These are phyloP conservation scores for Trichophyton equinum DNA, from an alignment of 2,329 filamentous ascomycete species.

Conservation along the genomic window DNA sequence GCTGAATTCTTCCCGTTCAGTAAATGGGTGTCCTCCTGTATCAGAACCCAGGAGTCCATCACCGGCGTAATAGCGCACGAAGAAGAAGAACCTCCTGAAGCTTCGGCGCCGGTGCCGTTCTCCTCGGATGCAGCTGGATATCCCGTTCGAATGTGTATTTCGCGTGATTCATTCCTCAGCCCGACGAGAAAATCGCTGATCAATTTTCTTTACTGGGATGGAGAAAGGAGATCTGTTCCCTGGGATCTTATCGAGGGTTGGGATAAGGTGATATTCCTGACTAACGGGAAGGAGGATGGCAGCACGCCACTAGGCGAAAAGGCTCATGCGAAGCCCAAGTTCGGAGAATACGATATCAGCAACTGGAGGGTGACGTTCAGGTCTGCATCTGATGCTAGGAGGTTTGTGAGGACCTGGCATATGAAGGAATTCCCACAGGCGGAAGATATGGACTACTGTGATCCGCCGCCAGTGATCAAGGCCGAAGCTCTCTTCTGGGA, in stretches of 20 bases:
- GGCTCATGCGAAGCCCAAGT: neutral
- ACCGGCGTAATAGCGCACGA: neutral
- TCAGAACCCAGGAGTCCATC: slow-evolving; percentile 12
- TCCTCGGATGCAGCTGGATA: slow-evolving; percentile 3
- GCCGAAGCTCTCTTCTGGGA: slow-evolving; percentile 16
- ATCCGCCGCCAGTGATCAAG: slow-evolving; percentile 12
- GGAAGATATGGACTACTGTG: slow-evolving; percentile 4
- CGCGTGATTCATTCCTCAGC: slow-evolving; percentile 4
- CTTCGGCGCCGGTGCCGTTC: neutral
- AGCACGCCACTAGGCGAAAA: neutral
- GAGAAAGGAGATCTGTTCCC: slow-evolving; percentile 8
- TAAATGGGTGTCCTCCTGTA: slow-evolving; percentile 9
- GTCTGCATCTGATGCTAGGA: slow-evolving; percentile 42
- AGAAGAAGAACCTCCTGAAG: neutral
- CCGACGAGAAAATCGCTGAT: slow-evolving; percentile 7
- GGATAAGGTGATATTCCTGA: slow-evolving; percentile 9
- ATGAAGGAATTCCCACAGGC: slow-evolving; percentile 30
- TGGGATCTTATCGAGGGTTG: slow-evolving; percentile 13
- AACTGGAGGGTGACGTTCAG: slow-evolving; percentile 46
- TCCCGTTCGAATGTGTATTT: slow-evolving; percentile 13
- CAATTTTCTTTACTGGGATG: slow-evolving; percentile 13
- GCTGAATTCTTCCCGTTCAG: slow-evolving; percentile 14
- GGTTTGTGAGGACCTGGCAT: slow-evolving; percentile 44
- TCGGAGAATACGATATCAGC: slow-evolving; percentile 11
- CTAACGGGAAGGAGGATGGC: neutral